Evolutionary conservation across 768 basidiomycete species (phyloP), one percentile per base, ranked within the genome.

Genomic region (Mycena sanguinolenta): DNA sequence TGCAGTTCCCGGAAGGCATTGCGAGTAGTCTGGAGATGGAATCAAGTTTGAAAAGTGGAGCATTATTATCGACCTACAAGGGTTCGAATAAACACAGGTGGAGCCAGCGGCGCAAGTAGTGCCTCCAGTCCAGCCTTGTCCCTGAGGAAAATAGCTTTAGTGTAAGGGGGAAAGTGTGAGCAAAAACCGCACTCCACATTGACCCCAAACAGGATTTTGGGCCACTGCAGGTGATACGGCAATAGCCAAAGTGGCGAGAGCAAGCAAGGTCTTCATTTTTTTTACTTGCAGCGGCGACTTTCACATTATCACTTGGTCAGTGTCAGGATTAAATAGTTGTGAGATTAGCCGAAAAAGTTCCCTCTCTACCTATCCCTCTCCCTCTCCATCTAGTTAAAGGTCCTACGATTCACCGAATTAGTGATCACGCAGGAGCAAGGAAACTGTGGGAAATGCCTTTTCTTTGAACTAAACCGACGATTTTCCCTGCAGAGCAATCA

Each of bases 91-190:
- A 17, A 81, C 78, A 71, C 88, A 90, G 27, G 78, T 74, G 7
- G 78, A 78, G 25, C 84, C 85, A 34, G 85, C n/a, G 63, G 80
- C 86, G 72, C 88, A 89, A 13, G 75, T 77, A 2, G 82, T 88
- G 54, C 79, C 74, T 13, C 88, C 88, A 60, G 78, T 79, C 72
- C 81, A 89, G 54, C 75, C 75, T 58, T 80, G 78, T 58, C 86
- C 87, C 83, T 83, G 59, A 12, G 23, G 25, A 57, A 65, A 75
- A 75, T 52, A 46, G 44, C 14, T 27, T 21, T 44, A 38, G 23
- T 2, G 6, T 23, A 32, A 16, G 34, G 70, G 52, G 36, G 74
- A 71, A n/a, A 53, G 25, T 52, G 23, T 6, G 10, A 34, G 10
- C 32, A 4, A 34, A 34, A 34, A n/a, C n/a, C 80, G n/a, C 75